These are phyloP conservation scores for Fusarium armeniacum DNA, from an alignment of 2,329 filamentous ascomycete species.

Conservation along the genomic window DNA sequence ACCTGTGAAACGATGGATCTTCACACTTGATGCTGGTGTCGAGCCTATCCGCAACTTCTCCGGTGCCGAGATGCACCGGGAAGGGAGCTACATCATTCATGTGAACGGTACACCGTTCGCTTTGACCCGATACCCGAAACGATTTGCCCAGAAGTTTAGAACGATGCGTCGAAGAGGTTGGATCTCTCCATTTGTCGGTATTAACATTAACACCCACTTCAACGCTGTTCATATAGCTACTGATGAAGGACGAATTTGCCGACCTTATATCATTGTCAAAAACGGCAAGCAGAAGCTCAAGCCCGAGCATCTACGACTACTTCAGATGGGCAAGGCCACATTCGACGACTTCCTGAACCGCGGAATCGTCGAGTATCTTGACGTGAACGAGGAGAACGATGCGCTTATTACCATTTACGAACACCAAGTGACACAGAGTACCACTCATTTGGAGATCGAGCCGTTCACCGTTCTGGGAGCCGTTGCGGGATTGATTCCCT, in stretches of 20 bases:
- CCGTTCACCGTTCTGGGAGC: constrained; percentile 97
- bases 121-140: constrained; percentile 85
- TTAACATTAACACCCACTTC: constrained; percentile 95
- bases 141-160: constrained; percentile 87
- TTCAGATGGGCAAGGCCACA: constrained; percentile 85
- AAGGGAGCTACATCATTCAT: constrained; percentile 89
- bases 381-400: constrained; percentile 99
- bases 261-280: constrained; percentile 95
- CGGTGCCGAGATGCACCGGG: constrained; percentile 87
- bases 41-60: constrained; percentile 77
- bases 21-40: constrained; percentile 87
- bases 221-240: constrained; percentile 94
- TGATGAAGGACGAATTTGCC: constrained; percentile 95
- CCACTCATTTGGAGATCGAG: constrained; percentile 97
- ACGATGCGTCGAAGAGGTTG: constrained; percentile 89
- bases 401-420: constrained; percentile 93
- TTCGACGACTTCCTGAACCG: constrained; percentile 95
- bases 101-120: constrained; percentile 96
- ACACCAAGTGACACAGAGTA: constrained; percentile 82
- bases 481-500: constrained; percentile 95
- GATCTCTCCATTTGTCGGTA: constrained; percentile 96
- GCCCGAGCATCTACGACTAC: constrained; percentile 79
- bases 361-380: constrained; percentile 94
- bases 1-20: constrained; percentile 88
- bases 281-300: constrained; percentile 86